Evolutionary conservation across 2,329 filamentous ascomycete genomes (phyloP).

Genomic region (Akanthomyces muscarius): DNA sequence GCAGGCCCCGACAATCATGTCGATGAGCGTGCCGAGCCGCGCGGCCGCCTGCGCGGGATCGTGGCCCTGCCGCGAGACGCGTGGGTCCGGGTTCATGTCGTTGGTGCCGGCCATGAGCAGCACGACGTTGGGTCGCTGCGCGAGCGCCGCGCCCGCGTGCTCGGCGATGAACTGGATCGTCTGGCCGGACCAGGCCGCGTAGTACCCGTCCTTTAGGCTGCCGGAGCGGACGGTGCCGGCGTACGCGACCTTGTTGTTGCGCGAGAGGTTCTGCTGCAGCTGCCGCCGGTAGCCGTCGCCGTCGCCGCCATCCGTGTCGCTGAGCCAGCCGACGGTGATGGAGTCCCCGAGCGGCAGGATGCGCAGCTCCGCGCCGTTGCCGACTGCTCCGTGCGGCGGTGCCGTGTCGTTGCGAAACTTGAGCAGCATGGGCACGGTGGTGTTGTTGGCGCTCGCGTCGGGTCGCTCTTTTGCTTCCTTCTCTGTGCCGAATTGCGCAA

Average conservation of each 20-base stretch:
- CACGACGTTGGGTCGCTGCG: not conserved
- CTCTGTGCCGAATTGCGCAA: too few species aligned
- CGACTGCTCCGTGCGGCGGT: not conserved
- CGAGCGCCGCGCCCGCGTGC: not conserved
- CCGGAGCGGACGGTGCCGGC: not conserved
- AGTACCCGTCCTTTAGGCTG: not conserved
- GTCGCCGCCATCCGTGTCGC: not conserved
- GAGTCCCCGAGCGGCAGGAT: not conserved
- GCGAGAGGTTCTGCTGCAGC: not conserved
- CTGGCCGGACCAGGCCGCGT: not conserved
- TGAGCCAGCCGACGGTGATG: conserved; percentile 5
- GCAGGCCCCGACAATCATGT: not conserved
- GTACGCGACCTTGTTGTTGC: not conserved
- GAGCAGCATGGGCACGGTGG: not conserved
- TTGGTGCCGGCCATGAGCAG: conserved; percentile 3
- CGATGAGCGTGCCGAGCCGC: not conserved
- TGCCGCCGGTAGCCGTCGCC: conserved; percentile 1
- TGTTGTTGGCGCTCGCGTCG: too few species aligned
- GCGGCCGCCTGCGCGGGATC: not conserved
- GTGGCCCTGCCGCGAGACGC: not conserved
- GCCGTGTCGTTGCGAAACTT: not conserved
- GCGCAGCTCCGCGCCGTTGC: not conserved
- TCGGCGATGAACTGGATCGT: not conserved
- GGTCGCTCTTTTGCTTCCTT: too few species aligned
- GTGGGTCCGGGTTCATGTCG: not conserved